phyloP scores from a whole-genome alignment of 2,329 filamentous ascomycete species.

The Teratosphaeria destructans region DNA sequence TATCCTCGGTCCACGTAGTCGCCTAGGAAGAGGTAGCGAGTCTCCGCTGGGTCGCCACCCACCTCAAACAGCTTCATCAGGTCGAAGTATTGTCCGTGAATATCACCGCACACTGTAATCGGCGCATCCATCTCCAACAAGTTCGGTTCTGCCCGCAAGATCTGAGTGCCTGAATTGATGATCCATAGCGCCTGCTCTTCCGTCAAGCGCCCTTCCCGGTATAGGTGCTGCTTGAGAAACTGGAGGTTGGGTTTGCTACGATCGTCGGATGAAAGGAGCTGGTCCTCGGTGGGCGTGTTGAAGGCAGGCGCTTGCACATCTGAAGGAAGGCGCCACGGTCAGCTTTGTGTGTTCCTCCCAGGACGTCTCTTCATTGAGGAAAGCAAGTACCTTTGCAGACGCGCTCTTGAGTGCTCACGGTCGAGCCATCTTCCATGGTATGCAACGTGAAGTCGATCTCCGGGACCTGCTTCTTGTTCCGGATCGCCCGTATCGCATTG shows the following conservation, averaged over 20 bases:
- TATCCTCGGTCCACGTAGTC: conserved; percentile 98
- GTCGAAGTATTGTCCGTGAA: conserved; percentile 98
- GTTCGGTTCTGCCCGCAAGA: conserved; percentile 85
- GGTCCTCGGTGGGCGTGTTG: conserved; percentile 80
- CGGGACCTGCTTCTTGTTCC: conserved; percentile 87
- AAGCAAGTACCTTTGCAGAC: conserved; percentile 82
- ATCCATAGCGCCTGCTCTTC: conserved; percentile 98
- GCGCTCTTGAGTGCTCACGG: conserved; percentile 90
- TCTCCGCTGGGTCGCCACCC: conserved; percentile 91
- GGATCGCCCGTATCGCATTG: conserved; percentile 83
- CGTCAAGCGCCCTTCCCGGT: conserved; percentile 89
- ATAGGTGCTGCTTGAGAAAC: conserved; percentile 97
- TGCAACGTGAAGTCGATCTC: conserved; percentile 99
- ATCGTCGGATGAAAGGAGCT: conserved; percentile 84
- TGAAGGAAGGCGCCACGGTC: conserved; percentile 29
- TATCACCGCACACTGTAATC: conserved; percentile 96
- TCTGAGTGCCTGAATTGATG: conserved; percentile 73
- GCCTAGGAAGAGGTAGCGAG: conserved; percentile 89
- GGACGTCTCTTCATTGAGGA: not conserved
- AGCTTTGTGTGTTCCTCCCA: conserved; percentile 4
- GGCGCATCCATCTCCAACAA: conserved; percentile 98
- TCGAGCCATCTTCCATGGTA: conserved; percentile 92
- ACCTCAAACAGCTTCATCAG: conserved; percentile 99
- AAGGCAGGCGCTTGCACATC: conserved; percentile 97
- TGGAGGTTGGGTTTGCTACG: conserved; percentile 80